phyloP scores from a whole-genome alignment of 73 alveolate species.

The Paramecium tetraurelia region DNA sequence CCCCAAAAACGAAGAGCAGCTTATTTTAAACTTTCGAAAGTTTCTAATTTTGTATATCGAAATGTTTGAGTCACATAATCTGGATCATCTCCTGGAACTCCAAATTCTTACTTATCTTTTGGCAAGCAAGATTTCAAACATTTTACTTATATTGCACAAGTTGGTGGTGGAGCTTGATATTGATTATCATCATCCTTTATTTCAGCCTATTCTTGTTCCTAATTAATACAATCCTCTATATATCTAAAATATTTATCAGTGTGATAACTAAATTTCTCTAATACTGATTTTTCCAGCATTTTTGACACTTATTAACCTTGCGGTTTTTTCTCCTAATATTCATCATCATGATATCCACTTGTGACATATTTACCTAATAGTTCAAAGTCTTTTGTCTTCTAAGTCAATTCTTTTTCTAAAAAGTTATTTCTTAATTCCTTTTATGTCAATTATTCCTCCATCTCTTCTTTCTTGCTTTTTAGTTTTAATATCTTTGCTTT shows the following conservation, averaged over 20 bases:
- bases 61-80: conserved; percentile 16
- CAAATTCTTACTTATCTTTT: neutral
- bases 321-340: neutral
- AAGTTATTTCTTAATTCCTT: neutral
- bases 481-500: neutral
- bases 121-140: neutral
- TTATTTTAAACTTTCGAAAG: neutral
- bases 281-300: neutral
- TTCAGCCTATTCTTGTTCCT: neutral
- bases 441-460: neutral
- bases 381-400: neutral
- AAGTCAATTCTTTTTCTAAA: neutral
- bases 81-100: conserved; percentile 42
- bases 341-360: neutral
- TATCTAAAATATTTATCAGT: conserved; percentile 32
- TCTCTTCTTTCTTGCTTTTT: neutral
- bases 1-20: conserved; percentile 14
- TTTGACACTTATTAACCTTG: neutral
- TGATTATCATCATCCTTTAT: conserved; percentile 27
- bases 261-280: conserved; percentile 25
- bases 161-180: conserved; percentile 32
- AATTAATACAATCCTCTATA: neutral
- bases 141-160: conserved; percentile 26
- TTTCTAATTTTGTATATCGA: neutral
- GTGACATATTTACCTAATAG: neutral